phyloP scores from a whole-genome alignment of 306 rosid species.

The Hippophae rhamnoides region DNA sequence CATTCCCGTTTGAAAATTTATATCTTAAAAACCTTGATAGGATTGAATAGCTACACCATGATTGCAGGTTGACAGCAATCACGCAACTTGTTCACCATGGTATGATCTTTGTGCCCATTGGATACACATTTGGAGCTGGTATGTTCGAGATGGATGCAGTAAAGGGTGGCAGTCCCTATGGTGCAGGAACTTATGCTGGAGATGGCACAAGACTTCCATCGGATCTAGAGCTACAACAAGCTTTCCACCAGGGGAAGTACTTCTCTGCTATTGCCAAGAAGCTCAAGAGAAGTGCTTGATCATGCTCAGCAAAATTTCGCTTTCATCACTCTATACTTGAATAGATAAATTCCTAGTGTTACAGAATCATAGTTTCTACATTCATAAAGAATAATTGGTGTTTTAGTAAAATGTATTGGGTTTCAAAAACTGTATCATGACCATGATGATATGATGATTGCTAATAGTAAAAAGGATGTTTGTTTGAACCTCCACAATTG shows the following conservation, averaged over 20 bases:
- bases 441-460: not conserved
- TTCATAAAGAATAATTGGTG: slow-evolving; percentile 23
- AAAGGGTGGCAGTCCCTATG: slow-evolving; percentile 86
- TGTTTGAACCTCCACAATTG: too few relatives aligned
- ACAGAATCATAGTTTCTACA: slow-evolving; percentile 19
- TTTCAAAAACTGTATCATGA: slow-evolving; percentile 10
- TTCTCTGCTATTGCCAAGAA: slow-evolving; percentile 76
- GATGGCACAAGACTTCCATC: slow-evolving; percentile 76
- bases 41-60: not conserved
- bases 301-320: slow-evolving; percentile 11
- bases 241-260: slow-evolving; percentile 88
- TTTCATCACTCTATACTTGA: slow-evolving; percentile 18
- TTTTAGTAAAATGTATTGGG: slow-evolving; percentile 18
- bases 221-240: slow-evolving; percentile 79
- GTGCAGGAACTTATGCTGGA: slow-evolving; percentile 81
- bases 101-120: slow-evolving; percentile 75
- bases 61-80: slow-evolving; percentile 74
- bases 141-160: slow-evolving; percentile 84
- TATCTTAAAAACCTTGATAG: too few relatives aligned
- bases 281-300: slow-evolving; percentile 61
- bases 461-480: too few relatives aligned
- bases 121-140: slow-evolving; percentile 89
- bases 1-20: not conserved
- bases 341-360: slow-evolving; percentile 19
- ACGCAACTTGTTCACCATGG: slow-evolving; percentile 97